Percentiles rank a stretch among this genome's conserved stretches.
These are phyloP conservation scores for Candida sanyaensis DNA, from an alignment of 1,139 yeast genomes.

Conservation along the genomic window DNA sequence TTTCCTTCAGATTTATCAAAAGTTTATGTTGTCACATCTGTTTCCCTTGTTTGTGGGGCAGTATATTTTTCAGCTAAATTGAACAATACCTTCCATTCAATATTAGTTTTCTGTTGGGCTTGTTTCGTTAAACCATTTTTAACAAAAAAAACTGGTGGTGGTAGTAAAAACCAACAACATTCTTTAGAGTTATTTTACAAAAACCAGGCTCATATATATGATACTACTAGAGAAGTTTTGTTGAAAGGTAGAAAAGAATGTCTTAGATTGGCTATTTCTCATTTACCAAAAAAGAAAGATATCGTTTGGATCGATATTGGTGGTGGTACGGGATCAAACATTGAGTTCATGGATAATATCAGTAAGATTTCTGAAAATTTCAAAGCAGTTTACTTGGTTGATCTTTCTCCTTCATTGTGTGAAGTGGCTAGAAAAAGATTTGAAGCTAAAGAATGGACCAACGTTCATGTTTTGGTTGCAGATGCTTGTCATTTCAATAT, in stretches of 20 bases:
- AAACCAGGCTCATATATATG: slow-evolving; percentile 76
- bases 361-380: slow-evolving; percentile 53
- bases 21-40: slow-evolving; percentile 16
- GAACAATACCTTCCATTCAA: slow-evolving; percentile 30
- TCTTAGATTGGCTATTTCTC: slow-evolving; percentile 59
- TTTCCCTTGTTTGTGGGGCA: slow-evolving; percentile 19
- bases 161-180: slow-evolving; percentile 46
- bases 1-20: slow-evolving; percentile 16
- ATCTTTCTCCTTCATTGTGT: slow-evolving; percentile 74
- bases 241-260: slow-evolving; percentile 74
- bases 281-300: slow-evolving; percentile 43
- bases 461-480: slow-evolving; percentile 69
- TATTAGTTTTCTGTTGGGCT: slow-evolving; percentile 45
- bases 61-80: slow-evolving; percentile 20
- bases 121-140: slow-evolving; percentile 75
- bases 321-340: slow-evolving; percentile 84
- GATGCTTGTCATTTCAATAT: slow-evolving; percentile 76
- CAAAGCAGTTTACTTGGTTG: slow-evolving; percentile 70
- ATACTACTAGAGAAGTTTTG: slow-evolving; percentile 62
- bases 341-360: slow-evolving; percentile 68
- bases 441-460: slow-evolving; percentile 50
- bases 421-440: slow-evolving; percentile 68
- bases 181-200: slow-evolving; percentile 72
- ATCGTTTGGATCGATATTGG: slow-evolving; percentile 84
- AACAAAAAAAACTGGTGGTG: slow-evolving; percentile 20